Evolutionary conservation across 2,329 filamentous ascomycete genomes (phyloP).

Genomic region (Neofusicoccum cordaticola): DNA sequence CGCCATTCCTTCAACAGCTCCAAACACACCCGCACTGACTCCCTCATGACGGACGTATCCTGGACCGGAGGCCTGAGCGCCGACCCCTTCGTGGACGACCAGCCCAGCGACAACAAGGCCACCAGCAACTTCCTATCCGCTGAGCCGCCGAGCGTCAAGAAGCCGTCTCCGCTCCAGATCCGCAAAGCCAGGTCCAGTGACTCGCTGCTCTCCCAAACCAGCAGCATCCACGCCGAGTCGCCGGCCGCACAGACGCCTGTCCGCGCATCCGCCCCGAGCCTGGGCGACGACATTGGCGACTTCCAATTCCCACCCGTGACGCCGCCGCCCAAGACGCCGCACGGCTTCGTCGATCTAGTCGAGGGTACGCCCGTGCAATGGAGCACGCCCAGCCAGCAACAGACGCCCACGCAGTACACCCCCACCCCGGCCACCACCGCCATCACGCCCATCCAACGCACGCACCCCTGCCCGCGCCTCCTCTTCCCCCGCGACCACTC

Average conservation of each 20-base stretch:
- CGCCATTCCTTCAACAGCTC: constrained; percentile 2
- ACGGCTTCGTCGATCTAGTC: constrained; percentile 8
- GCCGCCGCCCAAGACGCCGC: constrained; percentile 1
- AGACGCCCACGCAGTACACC: neutral
- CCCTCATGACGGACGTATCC: constrained; percentile 2
- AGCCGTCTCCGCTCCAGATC: constrained; percentile 12
- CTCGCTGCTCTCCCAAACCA: neutral
- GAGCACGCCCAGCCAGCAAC: neutral
- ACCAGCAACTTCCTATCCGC: neutral
- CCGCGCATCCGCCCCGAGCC: constrained; percentile 13
- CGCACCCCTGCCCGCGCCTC: constrained; percentile 2
- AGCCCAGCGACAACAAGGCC: neutral
- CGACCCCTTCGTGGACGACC: neutral
- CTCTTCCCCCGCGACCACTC: constrained; percentile 10
- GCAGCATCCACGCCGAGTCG: neutral
- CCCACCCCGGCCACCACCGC: neutral
- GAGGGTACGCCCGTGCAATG: constrained; percentile 11
- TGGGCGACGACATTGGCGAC: neutral
- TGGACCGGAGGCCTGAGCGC: neutral
- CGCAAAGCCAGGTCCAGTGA: constrained; percentile 7
- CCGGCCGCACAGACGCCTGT: constrained; percentile 16
- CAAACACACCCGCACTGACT: constrained; percentile 1
- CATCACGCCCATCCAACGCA: neutral
- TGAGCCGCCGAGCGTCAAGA: neutral
- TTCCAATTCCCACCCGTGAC: neutral